Percentiles rank a stretch among this genome's conserved stretches.
Conservation (phyloP, 176 grass and related monocot species). For the Olyra latifolia region DNA sequence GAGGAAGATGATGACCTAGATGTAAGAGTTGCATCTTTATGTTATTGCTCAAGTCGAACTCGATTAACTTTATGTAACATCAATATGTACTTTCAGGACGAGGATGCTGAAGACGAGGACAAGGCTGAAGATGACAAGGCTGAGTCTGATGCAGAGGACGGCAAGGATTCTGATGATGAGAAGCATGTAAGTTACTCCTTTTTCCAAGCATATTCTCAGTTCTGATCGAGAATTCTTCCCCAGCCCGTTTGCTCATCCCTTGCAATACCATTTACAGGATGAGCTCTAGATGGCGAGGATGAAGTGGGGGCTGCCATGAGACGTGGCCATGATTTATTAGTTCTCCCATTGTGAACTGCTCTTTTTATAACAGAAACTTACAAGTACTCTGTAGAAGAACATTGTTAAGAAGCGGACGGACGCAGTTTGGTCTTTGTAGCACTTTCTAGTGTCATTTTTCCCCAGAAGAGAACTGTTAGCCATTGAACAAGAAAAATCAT, state of each 20-base stretch:
- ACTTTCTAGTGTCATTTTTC: constrained; percentile 24
- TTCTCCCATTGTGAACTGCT: constrained; percentile 39
- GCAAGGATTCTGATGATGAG: constrained; percentile 55
- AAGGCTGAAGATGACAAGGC: constrained; percentile 48
- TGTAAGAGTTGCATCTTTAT: constrained; percentile 8
- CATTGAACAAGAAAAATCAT: constrained; percentile 8
- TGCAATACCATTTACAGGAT: constrained; percentile 45
- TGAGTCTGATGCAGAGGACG: constrained; percentile 49
- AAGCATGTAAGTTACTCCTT: constrained; percentile 33
- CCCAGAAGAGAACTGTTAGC: constrained; percentile 8
- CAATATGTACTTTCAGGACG: constrained; percentile 30
- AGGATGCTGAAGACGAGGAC: constrained; percentile 53
- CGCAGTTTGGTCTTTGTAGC: constrained; percentile 14
- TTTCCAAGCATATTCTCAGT: not conserved
- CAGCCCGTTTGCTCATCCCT: not conserved
- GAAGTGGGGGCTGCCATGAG: constrained; percentile 11
- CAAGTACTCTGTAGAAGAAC: constrained; percentile 37
- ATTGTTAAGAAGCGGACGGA: constrained; percentile 6
- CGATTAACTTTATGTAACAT: not conserved
- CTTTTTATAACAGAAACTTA: constrained; percentile 42
- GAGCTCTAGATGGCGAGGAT: constrained; percentile 69
- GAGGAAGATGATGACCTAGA: constrained; percentile 51
- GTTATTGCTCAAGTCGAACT: not conserved
- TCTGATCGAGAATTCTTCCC: not conserved
- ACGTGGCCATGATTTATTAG: constrained; percentile 33